phyloP scores from a whole-genome alignment of 1,139 yeast genomes.

The Ashbya aceris region DNA sequence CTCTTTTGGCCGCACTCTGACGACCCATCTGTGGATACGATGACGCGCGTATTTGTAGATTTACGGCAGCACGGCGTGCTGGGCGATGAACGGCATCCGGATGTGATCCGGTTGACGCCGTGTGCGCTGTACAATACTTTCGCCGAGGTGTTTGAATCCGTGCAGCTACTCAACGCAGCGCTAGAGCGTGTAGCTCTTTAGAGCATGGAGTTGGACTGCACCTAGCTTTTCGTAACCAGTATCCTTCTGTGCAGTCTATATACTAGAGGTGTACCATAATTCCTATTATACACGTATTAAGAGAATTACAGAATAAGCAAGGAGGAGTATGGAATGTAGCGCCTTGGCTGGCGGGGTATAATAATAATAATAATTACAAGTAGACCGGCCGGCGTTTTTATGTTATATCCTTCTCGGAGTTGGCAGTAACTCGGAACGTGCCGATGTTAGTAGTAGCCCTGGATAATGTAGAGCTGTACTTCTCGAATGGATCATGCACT shows the following conservation, averaged over 20 bases:
- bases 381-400: too few species aligned
- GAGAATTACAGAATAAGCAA: too few species aligned
- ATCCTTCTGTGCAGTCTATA: too few species aligned
- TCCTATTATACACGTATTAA: too few species aligned
- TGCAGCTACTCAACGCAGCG: constrained; percentile 37
- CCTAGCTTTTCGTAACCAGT: too few species aligned
- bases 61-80: constrained; percentile 52
- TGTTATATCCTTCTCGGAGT: background rate
- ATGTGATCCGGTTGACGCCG: constrained; percentile 80
- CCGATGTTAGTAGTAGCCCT: constrained; percentile 7
- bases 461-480: constrained; percentile 33
- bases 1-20: constrained; percentile 48
- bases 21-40: constrained; percentile 36
- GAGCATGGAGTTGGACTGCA: too few species aligned
- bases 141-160: constrained; percentile 47
- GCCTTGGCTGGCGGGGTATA: too few species aligned
- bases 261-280: too few species aligned
- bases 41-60: constrained; percentile 51
- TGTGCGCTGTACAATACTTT: constrained; percentile 75
- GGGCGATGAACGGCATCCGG: constrained; percentile 84
- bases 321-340: too few species aligned
- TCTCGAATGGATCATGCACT: constrained; percentile 49
- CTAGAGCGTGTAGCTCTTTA: constrained; percentile 13
- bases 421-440: background rate
- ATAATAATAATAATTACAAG: too few species aligned